Conservation (phyloP, 257 asterid genomes). For the Solanum paucissectum region DNA sequence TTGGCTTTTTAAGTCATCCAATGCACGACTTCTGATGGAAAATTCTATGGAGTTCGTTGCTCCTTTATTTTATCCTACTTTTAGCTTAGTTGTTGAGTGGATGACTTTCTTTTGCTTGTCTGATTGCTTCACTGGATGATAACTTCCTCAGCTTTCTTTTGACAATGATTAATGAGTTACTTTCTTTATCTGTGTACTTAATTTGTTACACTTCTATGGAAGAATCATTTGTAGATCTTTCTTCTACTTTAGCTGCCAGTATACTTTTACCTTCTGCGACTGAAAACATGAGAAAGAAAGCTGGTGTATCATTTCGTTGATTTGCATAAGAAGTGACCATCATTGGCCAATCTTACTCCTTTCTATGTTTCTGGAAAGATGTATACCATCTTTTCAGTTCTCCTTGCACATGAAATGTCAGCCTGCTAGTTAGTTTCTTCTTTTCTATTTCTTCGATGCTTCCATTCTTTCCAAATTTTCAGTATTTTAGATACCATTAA, state of each 20-base stretch:
- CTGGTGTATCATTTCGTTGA: neutral
- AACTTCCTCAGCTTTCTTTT: neutral
- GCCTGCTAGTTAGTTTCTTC: neutral
- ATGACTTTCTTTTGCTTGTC: neutral
- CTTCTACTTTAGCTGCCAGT: neutral
- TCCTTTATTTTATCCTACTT: neutral
- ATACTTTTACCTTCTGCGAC: neutral
- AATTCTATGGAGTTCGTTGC: neutral
- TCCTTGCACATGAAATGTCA: neutral
- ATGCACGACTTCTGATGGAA: neutral
- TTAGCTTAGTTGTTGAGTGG: neutral
- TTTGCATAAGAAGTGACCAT: neutral
- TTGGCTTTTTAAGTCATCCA: neutral
- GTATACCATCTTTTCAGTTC: neutral
- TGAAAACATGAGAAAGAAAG: neutral
- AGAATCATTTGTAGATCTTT: neutral
- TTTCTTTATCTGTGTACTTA: neutral
- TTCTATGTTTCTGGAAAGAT: neutral
- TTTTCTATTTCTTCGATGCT: neutral
- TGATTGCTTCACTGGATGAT: neutral
- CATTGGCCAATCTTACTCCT: neutral
- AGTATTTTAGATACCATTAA: neutral
- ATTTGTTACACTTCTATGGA: neutral
- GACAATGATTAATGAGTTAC: neutral
- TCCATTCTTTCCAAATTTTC: neutral